A percentile compares a stretch with the other conserved stretches of the same genome.
Conservation (phyloP, 2,329 filamentous ascomycete species). For the Knoxdaviesia proteae region DNA sequence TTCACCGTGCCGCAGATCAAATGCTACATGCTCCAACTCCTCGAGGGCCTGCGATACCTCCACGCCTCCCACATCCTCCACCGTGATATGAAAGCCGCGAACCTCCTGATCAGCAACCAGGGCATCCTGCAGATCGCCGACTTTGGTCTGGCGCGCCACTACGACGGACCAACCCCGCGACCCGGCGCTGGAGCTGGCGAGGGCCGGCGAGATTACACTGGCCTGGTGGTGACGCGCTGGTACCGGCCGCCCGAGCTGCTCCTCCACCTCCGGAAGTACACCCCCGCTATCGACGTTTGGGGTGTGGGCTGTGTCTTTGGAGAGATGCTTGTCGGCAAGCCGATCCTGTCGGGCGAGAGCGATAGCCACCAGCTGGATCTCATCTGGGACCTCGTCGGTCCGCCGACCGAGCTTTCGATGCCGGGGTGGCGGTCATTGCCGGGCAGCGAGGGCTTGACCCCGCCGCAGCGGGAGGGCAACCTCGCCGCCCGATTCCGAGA, state of each 20-base stretch:
- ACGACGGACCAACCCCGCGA: constrained; percentile 64
- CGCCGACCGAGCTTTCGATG: constrained; percentile 79
- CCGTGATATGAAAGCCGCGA: constrained; percentile 97
- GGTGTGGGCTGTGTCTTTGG: constrained; percentile 97
- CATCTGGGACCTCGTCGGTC: constrained; percentile 83
- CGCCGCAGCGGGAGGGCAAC: constrained; percentile 41
- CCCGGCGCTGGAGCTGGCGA: constrained; percentile 65
- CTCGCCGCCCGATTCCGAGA: constrained; percentile 57
- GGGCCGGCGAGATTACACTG: constrained; percentile 78
- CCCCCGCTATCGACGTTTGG: constrained; percentile 97
- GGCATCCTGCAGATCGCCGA: constrained; percentile 92
- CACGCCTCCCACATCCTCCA: constrained; percentile 83
- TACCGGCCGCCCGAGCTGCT: constrained; percentile 88
- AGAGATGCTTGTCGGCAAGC: constrained; percentile 88
- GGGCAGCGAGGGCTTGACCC: constrained; percentile 53
- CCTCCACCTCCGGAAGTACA: constrained; percentile 73
- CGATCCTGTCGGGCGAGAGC: constrained; percentile 76
- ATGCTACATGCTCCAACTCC: constrained; percentile 86
- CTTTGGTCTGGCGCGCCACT: constrained; percentile 85
- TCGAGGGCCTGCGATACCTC: constrained; percentile 75
- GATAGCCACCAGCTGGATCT: constrained; percentile 79
- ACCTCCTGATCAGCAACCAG: constrained; percentile 84
- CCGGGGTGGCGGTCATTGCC: constrained; percentile 72
- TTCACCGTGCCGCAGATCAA: constrained; percentile 88
- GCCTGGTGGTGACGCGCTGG: constrained; percentile 92